A percentile compares a stretch with the other conserved stretches of the same genome.
phyloP scores from a whole-genome alignment of 2,329 filamentous ascomycete species.

The Beauveria asiatica region DNA sequence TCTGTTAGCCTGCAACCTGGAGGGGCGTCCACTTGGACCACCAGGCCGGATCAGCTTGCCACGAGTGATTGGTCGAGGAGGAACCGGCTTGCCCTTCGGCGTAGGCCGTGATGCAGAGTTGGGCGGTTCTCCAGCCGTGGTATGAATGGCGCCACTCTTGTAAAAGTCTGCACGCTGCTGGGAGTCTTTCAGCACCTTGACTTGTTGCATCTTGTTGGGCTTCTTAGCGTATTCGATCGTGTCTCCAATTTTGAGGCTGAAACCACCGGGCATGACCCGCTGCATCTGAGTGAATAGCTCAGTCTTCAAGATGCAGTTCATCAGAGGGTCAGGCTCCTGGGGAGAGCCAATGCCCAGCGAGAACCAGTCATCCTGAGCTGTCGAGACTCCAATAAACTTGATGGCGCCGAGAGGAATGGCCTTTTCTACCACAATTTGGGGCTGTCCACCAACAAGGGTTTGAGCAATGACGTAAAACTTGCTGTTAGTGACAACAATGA shows the following conservation, averaged over 20 bases:
- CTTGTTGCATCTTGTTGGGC: slow-evolving; percentile 78
- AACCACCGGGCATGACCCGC: slow-evolving; percentile 66
- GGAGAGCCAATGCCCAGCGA: slow-evolving; percentile 81
- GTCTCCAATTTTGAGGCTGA: slow-evolving; percentile 76
- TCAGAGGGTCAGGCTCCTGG: slow-evolving; percentile 84
- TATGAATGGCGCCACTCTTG: slow-evolving; percentile 89
- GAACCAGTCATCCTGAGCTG: slow-evolving; percentile 91
- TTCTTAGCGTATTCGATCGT: slow-evolving; percentile 96
- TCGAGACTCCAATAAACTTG: slow-evolving; percentile 77
- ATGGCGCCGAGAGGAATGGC: slow-evolving; percentile 78
- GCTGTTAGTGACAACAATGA: slow-evolving; percentile 73
- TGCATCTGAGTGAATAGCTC: slow-evolving; percentile 93
- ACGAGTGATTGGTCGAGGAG: slow-evolving; percentile 82
- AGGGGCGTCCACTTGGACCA: slow-evolving; percentile 73
- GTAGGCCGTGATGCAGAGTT: slow-evolving; percentile 77
- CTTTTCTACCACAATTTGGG: slow-evolving; percentile 73
- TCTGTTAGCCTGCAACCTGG: slow-evolving; percentile 53
- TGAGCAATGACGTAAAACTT: slow-evolving; percentile 88
- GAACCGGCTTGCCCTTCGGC: slow-evolving; percentile 77
- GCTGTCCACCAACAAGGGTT: slow-evolving; percentile 69
- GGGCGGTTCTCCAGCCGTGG: slow-evolving; percentile 71
- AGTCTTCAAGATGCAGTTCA: slow-evolving; percentile 93
- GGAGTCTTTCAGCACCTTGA: slow-evolving; percentile 88
- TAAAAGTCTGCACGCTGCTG: slow-evolving; percentile 71
- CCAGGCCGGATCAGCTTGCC: slow-evolving; percentile 89